Base-by-base conservation (phyloP, 2,329 filamentous ascomycete species). In the Claviceps maximensis region DNA sequence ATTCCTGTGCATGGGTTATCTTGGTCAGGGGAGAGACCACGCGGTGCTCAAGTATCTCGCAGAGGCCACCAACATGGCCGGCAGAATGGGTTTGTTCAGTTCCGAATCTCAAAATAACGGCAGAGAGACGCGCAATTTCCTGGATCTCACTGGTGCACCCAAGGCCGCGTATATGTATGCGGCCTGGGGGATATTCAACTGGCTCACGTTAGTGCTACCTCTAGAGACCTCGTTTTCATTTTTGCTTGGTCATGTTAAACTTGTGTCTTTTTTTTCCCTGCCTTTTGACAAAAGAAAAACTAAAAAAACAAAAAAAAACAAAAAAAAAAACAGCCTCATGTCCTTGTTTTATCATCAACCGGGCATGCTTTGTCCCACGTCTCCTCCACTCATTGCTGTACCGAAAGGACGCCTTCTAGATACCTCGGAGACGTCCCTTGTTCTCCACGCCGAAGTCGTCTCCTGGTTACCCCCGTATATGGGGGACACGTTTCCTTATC, bases 291-390 rank as follows among this genome's bases (percentile, higher is more conserved):
- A n/a, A n/a, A n/a, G n/a, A n/a, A n/a, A n/a, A n/a, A n/a, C n/a
- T n/a, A n/a, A n/a, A n/a, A n/a, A n/a, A n/a, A n/a, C n/a, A n/a
- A n/a, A n/a, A n/a, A n/a, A n/a, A n/a, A n/a, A n/a, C n/a, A n/a
- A 36, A 46, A 25, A 29, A 21, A 33, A 7, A 33, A 40, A 19
- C 9, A 69, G 66, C n/a, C 55, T 67, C 25, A 53, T 65, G 27
- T 63, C 61, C 1, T 53, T 63, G 1, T 69, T 65, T 51, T 64
- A 68, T 38, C 62, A 65, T 8, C 64, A 67, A 25, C 64, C 66
- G 3, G 65, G 62, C 7, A 56, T 60, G 2, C 50, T 57, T 15
- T 56, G 54, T 23, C 62, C 60, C 0, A 52, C 33, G 2, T 57
- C 47, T 9, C 52, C 57, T 10, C 64, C 64, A 0, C 47, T 45